Base-by-base conservation (phyloP, 2,329 filamentous ascomycete genomes). In the Magnaporthiopsis incrustans region DNA sequence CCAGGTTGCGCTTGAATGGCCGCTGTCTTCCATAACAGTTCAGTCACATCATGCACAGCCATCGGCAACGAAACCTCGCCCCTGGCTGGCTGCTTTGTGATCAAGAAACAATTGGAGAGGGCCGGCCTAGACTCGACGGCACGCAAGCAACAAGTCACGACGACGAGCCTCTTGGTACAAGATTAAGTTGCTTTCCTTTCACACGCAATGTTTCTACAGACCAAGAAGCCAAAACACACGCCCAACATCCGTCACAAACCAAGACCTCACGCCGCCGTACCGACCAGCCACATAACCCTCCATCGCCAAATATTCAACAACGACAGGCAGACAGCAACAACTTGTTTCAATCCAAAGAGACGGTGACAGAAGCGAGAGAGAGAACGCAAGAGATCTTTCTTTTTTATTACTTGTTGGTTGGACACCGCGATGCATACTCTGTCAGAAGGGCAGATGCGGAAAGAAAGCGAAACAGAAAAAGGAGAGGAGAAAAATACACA, bases 401-500 rank as follows among this genome's bases (percentile, higher is more conserved):
- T 53, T 53, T 53, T 53, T 53, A n/a, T n/a, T 53, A n/a, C 14
- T 53, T 53, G 44, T 25, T 30, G 30, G 30, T 5, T 30, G 30
- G 2, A 14, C 18, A 53, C 14, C 44, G n/a, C 18, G 22, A 53
- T 14, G 44, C 44, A 11, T 7, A 5, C n/a, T 53, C 44, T n/a
- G 44, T 22, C 5, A 15, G 18, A 58, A 58, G 7, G 25, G 26
- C 14, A 58, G 56, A 57, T 26, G 56, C 25, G n/a, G 32, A 56
- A 59, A 1, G 35, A 57, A 44, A 33, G 57, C 59, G 2, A 57
- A 59, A 44, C 44, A 58, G 26, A 38, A 67, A 38, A 14, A n/a
- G 4, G 63, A 35, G 33, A 12, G 12, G 33, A 8, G 57, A 63
- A 65, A 60, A 53, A 53, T 30, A 65, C 59, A 25, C 25, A 27